Evolutionary conservation across 1,284 basidiomycete genomes (phyloP).

Genomic region (Trichosporon sp.): DNA sequence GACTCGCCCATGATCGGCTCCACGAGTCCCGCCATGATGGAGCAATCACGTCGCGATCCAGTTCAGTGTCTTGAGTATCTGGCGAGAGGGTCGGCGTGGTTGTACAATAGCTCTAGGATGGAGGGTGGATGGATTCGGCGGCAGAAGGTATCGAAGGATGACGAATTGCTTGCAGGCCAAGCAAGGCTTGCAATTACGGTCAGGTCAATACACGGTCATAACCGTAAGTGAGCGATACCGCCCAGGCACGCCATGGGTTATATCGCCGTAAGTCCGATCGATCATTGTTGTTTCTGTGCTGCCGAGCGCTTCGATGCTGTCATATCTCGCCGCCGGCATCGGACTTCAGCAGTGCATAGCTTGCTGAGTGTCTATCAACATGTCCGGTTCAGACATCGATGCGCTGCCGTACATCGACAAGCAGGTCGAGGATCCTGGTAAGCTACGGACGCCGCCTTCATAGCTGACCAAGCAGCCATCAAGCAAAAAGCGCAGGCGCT

Average conservation of each 20-base stretch:
- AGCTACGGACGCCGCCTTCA: conserved; percentile 47
- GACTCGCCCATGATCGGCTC: conserved; percentile 68
- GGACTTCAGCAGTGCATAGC: background rate
- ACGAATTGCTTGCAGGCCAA: background rate
- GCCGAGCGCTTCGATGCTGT: conserved; percentile 2
- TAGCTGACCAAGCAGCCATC: conserved; percentile 18
- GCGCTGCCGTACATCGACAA: conserved; percentile 92
- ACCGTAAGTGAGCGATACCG: background rate
- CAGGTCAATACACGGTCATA: background rate
- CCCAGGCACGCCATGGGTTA: background rate
- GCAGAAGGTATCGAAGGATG: background rate
- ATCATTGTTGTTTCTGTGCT: conserved; percentile 1
- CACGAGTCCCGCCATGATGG: conserved; percentile 48
- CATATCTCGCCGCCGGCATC: background rate
- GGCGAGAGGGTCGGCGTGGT: background rate
- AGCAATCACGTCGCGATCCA: background rate
- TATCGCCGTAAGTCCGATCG: conserved; percentile 11
- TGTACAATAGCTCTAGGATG: background rate
- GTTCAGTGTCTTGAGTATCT: background rate
- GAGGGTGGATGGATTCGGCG: background rate
- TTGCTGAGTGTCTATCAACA: conserved; percentile 12
- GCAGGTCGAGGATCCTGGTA: conserved; percentile 71
- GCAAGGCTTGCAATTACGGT: background rate
- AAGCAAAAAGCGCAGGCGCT: conserved; percentile 39
- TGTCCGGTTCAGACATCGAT: conserved; percentile 54